Conservation (phyloP, 495 filamentous ascomycete genomes). For the Aspergillus incahuasiensis region DNA sequence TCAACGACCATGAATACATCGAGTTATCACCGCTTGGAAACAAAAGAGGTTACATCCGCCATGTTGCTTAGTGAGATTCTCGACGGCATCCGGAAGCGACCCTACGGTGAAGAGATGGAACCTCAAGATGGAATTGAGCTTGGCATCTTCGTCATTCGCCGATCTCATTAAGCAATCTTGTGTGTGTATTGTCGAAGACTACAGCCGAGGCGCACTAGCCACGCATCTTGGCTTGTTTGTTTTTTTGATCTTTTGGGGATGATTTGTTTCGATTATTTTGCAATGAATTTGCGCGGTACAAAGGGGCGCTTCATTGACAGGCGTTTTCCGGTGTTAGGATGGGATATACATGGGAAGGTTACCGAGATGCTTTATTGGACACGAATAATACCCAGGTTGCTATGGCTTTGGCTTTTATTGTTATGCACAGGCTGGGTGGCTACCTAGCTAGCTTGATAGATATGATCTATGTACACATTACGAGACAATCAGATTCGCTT, state of each 20-base stretch:
- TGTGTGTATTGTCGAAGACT: background rate
- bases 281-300: constrained; percentile 8
- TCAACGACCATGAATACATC: constrained; percentile 27
- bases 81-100: constrained; percentile 52
- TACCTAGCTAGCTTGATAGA: background rate
- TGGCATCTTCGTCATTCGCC: constrained; percentile 59
- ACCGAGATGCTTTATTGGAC: constrained; percentile 9
- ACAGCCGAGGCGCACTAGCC: constrained; percentile 6
- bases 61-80: constrained; percentile 59
- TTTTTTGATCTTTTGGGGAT: too few relatives aligned
- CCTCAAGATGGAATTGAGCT: constrained; percentile 53
- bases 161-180: constrained; percentile 29
- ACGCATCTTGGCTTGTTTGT: constrained; percentile 9
- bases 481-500: background rate
- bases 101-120: constrained; percentile 40
- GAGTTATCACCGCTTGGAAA: constrained; percentile 28
- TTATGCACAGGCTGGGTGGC: background rate
- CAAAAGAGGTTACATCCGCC: constrained; percentile 47
- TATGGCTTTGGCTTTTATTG: background rate
- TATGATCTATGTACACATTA: constrained; percentile 3
- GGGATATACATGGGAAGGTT: constrained; percentile 1
- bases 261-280: too few relatives aligned
- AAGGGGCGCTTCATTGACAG: constrained; percentile 15
- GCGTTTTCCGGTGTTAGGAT: constrained; percentile 17
- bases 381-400: constrained; percentile 15